Percentiles rank a stretch among this genome's conserved stretches.
These are phyloP conservation scores for Fistulinella prunicolor DNA, from an alignment of 768 basidiomycete genomes.

Conservation along the genomic window DNA sequence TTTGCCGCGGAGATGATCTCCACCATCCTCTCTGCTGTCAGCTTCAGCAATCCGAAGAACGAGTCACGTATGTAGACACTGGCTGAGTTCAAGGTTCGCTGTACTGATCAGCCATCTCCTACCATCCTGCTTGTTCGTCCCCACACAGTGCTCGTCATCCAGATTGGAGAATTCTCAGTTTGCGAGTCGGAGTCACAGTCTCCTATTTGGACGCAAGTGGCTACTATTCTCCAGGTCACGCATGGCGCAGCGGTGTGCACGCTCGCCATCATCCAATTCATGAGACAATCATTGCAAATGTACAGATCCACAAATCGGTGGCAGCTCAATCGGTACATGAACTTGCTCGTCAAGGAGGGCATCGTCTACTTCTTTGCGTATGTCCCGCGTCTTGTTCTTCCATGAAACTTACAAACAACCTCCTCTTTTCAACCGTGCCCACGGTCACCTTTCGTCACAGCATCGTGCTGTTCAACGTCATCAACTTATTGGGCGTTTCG, in stretches of 20 bases:
- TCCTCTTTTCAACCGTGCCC: background rate
- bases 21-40: background rate
- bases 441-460: background rate
- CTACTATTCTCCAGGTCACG: background rate
- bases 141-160: background rate
- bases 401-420: too few species aligned
- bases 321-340: constrained; percentile 10
- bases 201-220: background rate
- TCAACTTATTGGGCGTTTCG: background rate
- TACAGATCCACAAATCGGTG: background rate
- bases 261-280: background rate
- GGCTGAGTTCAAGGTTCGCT: background rate
- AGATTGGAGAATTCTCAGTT: background rate
- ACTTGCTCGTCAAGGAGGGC: constrained; percentile 4
- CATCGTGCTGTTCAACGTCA: background rate
- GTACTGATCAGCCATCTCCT: background rate
- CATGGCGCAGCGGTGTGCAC: background rate
- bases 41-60: background rate
- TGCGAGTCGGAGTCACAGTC: background rate
- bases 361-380: constrained; percentile 11
- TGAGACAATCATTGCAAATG: background rate
- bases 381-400: too few species aligned
- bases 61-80: background rate
- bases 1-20: background rate
- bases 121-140: too few species aligned